Percentiles rank a stretch among this genome's conserved stretches.
phyloP scores from a whole-genome alignment of 2,329 filamentous ascomycete species.

The Blastomyces silverae region DNA sequence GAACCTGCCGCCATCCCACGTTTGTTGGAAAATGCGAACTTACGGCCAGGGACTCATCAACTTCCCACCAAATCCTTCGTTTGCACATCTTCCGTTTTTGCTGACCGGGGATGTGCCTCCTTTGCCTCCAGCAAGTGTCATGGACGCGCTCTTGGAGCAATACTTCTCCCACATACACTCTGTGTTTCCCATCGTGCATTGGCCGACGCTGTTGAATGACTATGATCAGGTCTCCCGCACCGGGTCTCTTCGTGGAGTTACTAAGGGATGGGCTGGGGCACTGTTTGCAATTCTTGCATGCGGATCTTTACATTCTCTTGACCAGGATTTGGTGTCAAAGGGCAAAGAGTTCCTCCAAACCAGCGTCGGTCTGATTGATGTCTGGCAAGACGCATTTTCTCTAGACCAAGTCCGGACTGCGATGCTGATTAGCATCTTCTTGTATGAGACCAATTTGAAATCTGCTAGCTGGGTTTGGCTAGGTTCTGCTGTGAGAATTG shows the following conservation, averaged over 20 bases:
- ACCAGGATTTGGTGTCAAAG: conserved; percentile 51
- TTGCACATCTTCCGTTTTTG: conserved; percentile 42
- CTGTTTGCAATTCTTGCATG: conserved; percentile 80
- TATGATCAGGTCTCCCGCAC: conserved; percentile 70
- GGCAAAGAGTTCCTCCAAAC: conserved; percentile 64
- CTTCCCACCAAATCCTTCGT: conserved; percentile 62
- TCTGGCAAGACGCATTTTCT: conserved; percentile 71
- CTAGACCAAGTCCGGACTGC: conserved; percentile 68
- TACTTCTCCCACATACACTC: conserved; percentile 73
- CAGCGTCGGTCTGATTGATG: conserved; percentile 63
- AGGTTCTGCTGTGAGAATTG: conserved; percentile 68
- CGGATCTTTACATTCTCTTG: conserved; percentile 65
- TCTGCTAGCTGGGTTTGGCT: conserved; percentile 83
- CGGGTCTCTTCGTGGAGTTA: conserved; percentile 53
- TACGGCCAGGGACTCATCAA: conserved; percentile 75
- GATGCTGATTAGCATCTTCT: conserved; percentile 67
- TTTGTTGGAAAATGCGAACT: conserved; percentile 63
- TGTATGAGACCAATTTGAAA: conserved; percentile 79
- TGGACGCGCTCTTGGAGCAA: conserved; percentile 64
- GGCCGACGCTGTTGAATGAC: conserved; percentile 70
- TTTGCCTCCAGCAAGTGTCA: conserved; percentile 62
- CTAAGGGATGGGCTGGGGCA: conserved; percentile 67
- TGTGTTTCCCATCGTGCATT: conserved; percentile 79
- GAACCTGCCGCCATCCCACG: conserved; percentile 61
- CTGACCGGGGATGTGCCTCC: conserved; percentile 52